Percentiles rank a stretch among this genome's conserved stretches.
phyloP scores from a whole-genome alignment of 305 asterid genomes.

The Fraxinus dipetala region DNA sequence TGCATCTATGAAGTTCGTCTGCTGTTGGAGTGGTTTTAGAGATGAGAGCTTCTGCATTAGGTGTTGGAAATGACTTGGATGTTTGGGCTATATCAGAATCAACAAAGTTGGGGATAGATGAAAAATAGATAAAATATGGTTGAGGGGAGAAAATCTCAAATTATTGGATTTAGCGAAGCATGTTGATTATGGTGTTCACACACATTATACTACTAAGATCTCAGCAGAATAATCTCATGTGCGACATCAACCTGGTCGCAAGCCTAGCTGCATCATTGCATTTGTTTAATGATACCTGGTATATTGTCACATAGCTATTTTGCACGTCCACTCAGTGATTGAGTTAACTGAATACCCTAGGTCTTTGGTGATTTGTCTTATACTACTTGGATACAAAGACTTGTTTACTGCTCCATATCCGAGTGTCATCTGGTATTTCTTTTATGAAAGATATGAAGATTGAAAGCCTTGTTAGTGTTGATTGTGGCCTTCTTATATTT shows the following conservation, averaged over 20 bases:
- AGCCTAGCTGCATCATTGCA: neutral
- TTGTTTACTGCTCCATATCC: neutral
- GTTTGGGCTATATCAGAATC: neutral
- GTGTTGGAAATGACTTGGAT: neutral
- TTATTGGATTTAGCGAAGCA: neutral
- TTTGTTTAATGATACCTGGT: neutral
- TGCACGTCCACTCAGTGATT: neutral
- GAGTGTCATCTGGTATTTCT: neutral
- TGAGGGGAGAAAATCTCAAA: neutral
- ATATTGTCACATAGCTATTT: neutral
- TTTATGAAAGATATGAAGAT: neutral
- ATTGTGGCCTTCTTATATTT: neutral
- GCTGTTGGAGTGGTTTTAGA: neutral
- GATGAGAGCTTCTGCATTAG: neutral
- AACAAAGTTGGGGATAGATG: neutral
- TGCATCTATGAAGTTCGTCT: neutral
- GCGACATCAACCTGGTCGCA: neutral
- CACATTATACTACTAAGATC: neutral
- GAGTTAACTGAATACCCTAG: neutral
- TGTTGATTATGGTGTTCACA: neutral
- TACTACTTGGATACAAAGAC: neutral
- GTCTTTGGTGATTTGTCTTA: neutral
- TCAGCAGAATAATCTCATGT: neutral
- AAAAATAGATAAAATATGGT: neutral
- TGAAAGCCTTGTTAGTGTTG: neutral